Evolutionary conservation across 306 rosid species (phyloP).

Genomic region (Spatholobus suberectus): DNA sequence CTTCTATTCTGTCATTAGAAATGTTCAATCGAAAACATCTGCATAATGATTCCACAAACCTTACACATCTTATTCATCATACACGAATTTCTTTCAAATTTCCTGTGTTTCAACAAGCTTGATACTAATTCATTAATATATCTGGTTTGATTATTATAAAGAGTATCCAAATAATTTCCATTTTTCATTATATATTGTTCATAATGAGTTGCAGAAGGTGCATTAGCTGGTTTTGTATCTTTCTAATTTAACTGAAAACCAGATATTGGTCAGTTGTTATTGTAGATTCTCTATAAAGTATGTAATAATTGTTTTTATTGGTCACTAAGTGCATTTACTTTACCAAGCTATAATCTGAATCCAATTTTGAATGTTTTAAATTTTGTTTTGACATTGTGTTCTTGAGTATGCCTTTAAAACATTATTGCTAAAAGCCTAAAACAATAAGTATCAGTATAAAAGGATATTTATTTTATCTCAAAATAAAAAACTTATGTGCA

Average conservation of each 20-base stretch:
- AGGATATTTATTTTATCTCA: neutral
- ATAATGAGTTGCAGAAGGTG: neutral
- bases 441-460: neutral
- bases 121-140: conserved; percentile 1
- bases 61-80: neutral
- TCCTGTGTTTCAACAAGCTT: conserved; percentile 18
- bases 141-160: neutral
- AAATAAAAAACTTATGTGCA: neutral
- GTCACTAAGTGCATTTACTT: conserved; percentile 15
- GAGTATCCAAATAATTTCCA: neutral
- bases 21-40: conserved; percentile 5
- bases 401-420: neutral
- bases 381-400: conserved; percentile 15
- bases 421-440: too few species aligned
- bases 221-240: conserved; percentile 8
- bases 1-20: neutral
- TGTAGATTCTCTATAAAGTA: neutral
- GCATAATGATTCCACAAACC: conserved; percentile 21
- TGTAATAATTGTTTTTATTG: neutral
- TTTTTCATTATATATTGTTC: neutral
- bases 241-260: neutral
- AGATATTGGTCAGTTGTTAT: neutral
- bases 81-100: neutral
- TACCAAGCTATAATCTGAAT: conserved; percentile 17
- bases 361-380: conserved; percentile 15